Evolutionary conservation across 116 monocot genomes (phyloP), one percentile per base, ranked within the genome.

Genomic region (Posidonia oceanica): DNA sequence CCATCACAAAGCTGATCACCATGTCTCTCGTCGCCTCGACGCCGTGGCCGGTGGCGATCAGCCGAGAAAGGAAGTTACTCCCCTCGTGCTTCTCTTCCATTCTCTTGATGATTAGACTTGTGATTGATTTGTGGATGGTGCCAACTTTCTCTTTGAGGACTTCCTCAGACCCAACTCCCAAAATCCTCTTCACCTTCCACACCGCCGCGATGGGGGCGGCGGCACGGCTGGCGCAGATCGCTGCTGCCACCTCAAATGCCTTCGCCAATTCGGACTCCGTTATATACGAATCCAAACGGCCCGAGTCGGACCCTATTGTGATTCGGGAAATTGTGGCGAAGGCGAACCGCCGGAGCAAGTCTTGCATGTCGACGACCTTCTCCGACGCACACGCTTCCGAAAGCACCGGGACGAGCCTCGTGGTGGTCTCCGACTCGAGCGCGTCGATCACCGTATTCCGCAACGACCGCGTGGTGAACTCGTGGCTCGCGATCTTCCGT

Each of bases 401-500:
- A 0, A 84, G 65, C 37, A 78, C 4, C 2, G 86, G 90, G 16
- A 84, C 11, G 11, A 86, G 76, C 7, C 82, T 68, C 0, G 42
- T 52, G 7, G 52, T 8, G 7, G 70, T 63, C 74, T 81, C 84
- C 4, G 22, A 40, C 20, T 80, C 69, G 36, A 90, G 74, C 0
- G 70, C 29, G 7, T 44, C 51, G 7, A 67, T 18, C 7, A 82
- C 63, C 54, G 76, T 65, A 14, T 83, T 71, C 10, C 83, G 68
- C 21, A 87, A 58, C 13, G 83, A 76, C 40, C 73, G 66, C 1
- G 83, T 48, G 38, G 83, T 73, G 79, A 88, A 88, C 66, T 85
- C 80, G 63, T 85, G 82, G 77, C 81, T 80, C 8, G 79, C 83
- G 7, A 88, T 70, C 76, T 88, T 91, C 23, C 91, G 75, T 75